A percentile compares a stretch with the other conserved stretches of the same genome.
Conservation (phyloP, 768 basidiomycete genomes). For the Boletus sensibilis region DNA sequence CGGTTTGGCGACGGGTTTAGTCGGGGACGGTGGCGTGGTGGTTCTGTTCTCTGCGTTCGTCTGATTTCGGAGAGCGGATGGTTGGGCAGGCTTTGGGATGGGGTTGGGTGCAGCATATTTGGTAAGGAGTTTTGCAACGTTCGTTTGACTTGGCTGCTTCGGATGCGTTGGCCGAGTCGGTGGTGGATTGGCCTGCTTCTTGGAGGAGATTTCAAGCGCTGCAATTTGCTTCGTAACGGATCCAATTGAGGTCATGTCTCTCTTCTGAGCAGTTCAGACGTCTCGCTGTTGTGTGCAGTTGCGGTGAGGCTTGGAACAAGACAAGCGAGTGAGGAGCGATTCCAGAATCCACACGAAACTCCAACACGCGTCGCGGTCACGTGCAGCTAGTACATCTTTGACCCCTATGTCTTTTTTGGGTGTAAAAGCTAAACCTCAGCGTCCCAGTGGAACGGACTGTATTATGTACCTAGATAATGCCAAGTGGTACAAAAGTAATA, state of each 20-base stretch:
- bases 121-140: constrained; percentile 67
- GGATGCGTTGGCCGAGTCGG: constrained; percentile 34
- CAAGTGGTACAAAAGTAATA: too few species aligned
- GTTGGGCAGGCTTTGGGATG: constrained; percentile 29
- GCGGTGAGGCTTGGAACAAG: neutral
- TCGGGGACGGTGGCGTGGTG: constrained; percentile 25
- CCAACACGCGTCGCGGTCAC: constrained; percentile 31
- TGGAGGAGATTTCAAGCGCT: constrained; percentile 60
- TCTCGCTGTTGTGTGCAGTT: neutral
- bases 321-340: neutral
- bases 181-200: constrained; percentile 41
- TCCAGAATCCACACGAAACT: neutral
- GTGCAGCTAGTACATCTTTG: constrained; percentile 15
- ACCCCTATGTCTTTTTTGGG: too few species aligned
- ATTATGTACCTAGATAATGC: too few species aligned
- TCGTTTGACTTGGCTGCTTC: constrained; percentile 59
- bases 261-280: neutral
- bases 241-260: constrained; percentile 46
- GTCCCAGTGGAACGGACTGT: too few species aligned
- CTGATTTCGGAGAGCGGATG: constrained; percentile 46
- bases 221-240: constrained; percentile 66
- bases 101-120: constrained; percentile 72
- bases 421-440: too few species aligned
- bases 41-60: constrained; percentile 26
- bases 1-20: constrained; percentile 22